Conservation (phyloP, 495 filamentous ascomycete genomes). For the Tuber calosporum region DNA sequence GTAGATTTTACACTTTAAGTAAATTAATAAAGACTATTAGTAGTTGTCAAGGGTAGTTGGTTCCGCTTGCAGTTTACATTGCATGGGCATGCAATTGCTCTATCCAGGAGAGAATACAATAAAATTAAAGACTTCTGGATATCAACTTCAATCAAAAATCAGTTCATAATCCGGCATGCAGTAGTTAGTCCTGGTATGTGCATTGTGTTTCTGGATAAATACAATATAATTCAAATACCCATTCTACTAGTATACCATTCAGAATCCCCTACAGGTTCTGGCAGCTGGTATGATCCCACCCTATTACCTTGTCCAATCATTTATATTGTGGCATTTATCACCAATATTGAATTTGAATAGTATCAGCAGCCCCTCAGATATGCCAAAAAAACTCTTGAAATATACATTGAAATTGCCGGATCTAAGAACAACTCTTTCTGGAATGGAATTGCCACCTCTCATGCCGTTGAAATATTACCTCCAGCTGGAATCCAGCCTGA, state of each 20-base stretch:
- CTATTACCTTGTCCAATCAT: not conserved
- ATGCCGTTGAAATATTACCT: conserved; percentile 14
- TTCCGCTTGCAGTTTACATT: conserved; percentile 8
- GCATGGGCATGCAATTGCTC: conserved; percentile 1
- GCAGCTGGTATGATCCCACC: not conserved
- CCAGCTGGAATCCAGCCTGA: conserved; percentile 4
- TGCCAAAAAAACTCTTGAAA: not conserved
- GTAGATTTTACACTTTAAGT: too few relatives aligned
- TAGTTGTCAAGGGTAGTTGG: not conserved
- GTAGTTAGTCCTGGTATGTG: conserved; percentile 10
- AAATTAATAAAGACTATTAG: too few relatives aligned
- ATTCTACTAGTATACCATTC: not conserved
- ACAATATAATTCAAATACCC: not conserved
- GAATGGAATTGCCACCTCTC: conserved; percentile 13
- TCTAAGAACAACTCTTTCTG: too few relatives aligned
- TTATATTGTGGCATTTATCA: not conserved
- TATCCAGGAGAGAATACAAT: not conserved
- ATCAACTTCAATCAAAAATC: too few relatives aligned
- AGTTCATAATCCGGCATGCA: too few relatives aligned
- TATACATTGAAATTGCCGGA: conserved; percentile 14
- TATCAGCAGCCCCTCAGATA: not conserved
- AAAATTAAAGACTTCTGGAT: too few relatives aligned
- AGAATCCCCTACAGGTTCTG: not conserved
- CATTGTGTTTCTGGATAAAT: conserved; percentile 5
- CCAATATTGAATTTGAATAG: not conserved